Evolutionary conservation across 1,284 basidiomycete species (phyloP), one percentile per base, ranked within the genome.

Genomic region (Phlebopus sp.): DNA sequence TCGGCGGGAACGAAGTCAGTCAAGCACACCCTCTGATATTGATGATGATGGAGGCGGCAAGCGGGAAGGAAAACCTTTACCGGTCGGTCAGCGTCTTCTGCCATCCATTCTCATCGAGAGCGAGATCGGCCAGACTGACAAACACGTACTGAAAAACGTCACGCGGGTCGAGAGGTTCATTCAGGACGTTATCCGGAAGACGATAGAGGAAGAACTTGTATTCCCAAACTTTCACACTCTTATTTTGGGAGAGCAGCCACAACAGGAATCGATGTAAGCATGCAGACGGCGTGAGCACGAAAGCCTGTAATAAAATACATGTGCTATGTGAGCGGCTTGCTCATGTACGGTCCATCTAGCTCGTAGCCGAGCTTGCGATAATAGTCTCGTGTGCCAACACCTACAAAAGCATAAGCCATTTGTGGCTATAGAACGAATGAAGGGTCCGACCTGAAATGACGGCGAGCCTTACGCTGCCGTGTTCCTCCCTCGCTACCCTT

Each of bases 311-410:
- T 44, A 42, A n/a, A 19, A n/a, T n/a, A n/a, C 49, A 44, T 17
- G 21, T 34, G 57, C 70, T 62, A 72, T 59, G 71, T 56, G 61
- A 89, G 60, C 27, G 74, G 75, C 71, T 96, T 96, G 74, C 89
- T 92, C 93, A 97, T 97, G 68, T 97, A 99, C 18, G 94, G 94
- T 0, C 96, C 97, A 62, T 99, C 96, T 47, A 98, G 76, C 68
- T 87, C 84, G 70, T 97, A 98, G 4, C 95, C 95, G 45, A 98
- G 72, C 61, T 92, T 84, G 52, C 92, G 81, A 69, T 97, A 97
- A 68, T 97, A 97, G 66, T 95, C 94, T 58, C 92, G 79, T 19
- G 92, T 98, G 19, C 95, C 94, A 44, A 97, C 92, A 55, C 91
- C 88, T 87, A 42, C 42, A 32, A 32, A 30, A 50, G 39, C 49